Base-by-base conservation (phyloP, 2,329 filamentous ascomycete genomes). In the Biscogniauxia mediterranea region DNA sequence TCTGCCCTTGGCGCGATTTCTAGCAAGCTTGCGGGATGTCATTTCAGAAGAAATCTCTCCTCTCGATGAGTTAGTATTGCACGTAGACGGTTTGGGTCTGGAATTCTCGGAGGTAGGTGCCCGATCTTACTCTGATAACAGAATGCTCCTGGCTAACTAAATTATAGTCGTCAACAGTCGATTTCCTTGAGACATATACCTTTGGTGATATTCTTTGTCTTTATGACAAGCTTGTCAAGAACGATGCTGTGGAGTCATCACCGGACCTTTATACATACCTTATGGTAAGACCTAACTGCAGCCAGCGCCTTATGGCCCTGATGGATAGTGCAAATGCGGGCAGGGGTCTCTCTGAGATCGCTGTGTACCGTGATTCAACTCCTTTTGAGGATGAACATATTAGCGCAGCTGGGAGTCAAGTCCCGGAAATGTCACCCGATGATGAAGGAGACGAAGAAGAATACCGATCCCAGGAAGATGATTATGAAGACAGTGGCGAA, bases 31-130 rank as follows among this genome's bases (percentile, higher is more conserved):
- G 57, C 71, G 73, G 15, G 68, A 71, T 28, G 69, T 75, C 3
- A 68, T 75, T 53, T 68, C 70, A 5, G 70, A 73, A 20, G 73
- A 75, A 52, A 64, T 75, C n/a, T 74, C 72, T 46, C 71, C 71
- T 55, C 61, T 75, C 15, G 72, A 75, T 60, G 73, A 75, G 57
- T 59, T 75, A 52, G 70, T 72, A 38, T 64, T 75, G 67, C 66
- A 71, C 57, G 66, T 75, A 51, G 73, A 75, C 59, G 71, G 71
- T 15, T 64, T 75, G 54, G 73, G 71, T 20, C 61, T 75, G 17
- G 71, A 74, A 55, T 73, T 75, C 60, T 70, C 70, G 55, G 71
- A 75, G 70, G 73, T 75, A 68, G 67, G 68, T 55, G 52, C 17
- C 15, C 51, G 4, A n/a, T 21, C 15, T 32, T 8, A n/a, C 25